Percentiles rank a stretch among this genome's conserved stretches.
Conservation (phyloP, 2,329 filamentous ascomycete genomes). For the Capronia americana region DNA sequence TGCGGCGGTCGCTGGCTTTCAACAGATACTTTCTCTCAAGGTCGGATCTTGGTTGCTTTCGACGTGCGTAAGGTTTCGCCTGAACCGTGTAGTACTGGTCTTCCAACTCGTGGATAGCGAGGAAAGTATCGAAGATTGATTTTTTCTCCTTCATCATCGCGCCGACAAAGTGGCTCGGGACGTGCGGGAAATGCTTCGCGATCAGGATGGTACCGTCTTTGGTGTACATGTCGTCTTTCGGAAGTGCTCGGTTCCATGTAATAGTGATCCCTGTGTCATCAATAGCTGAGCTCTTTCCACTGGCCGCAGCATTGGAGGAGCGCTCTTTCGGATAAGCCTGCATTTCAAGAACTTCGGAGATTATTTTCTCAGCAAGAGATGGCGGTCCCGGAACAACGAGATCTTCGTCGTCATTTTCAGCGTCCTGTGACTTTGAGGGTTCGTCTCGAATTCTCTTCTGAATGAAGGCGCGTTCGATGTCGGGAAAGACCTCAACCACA, state of each 20-base stretch:
- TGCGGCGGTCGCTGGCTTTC: slow-evolving; percentile 24
- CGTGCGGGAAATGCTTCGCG: slow-evolving; percentile 34
- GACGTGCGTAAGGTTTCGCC: slow-evolving; percentile 35
- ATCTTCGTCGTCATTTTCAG: slow-evolving; percentile 13
- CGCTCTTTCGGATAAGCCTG: slow-evolving; percentile 51
- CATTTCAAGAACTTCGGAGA: slow-evolving; percentile 51
- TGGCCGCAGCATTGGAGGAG: slow-evolving; percentile 42
- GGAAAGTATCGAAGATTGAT: slow-evolving; percentile 42
- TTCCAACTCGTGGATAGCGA: slow-evolving; percentile 41
- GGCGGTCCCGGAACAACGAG: slow-evolving; percentile 6
- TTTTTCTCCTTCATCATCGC: slow-evolving; percentile 35
- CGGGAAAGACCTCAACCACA: slow-evolving; percentile 56
- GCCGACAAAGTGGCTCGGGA: slow-evolving; percentile 37
- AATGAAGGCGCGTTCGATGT: slow-evolving; percentile 54
- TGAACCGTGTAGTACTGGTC: slow-evolving; percentile 26
- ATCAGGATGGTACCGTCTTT: slow-evolving; percentile 41
- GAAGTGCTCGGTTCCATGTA: slow-evolving; percentile 38
- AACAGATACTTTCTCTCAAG: slow-evolving; percentile 35
- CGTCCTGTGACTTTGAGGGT: slow-evolving; percentile 40
- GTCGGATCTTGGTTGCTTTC: slow-evolving; percentile 34
- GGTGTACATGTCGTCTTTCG: slow-evolving; percentile 32
- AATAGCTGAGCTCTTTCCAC: slow-evolving; percentile 44
- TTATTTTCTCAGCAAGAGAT: slow-evolving; percentile 44
- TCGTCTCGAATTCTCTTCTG: slow-evolving; percentile 27
- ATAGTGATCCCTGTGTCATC: slow-evolving; percentile 46